Percentiles rank a stretch among this genome's conserved stretches.
Conservation (phyloP, 2,329 filamentous ascomycete genomes). For the Coniella lustricola region DNA sequence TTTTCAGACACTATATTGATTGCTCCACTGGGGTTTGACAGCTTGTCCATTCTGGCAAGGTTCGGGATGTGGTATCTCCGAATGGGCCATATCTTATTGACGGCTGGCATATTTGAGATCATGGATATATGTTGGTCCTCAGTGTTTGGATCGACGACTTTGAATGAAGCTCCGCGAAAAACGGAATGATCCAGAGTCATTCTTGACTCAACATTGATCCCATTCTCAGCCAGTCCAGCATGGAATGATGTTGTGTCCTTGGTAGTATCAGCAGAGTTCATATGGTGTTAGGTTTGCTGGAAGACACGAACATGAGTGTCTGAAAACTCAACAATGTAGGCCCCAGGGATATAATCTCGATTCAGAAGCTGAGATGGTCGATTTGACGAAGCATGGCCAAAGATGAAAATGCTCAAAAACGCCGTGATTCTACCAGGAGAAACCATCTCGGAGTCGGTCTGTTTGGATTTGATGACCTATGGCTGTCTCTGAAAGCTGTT, state of each 20-base stretch:
- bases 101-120: slow-evolving; percentile 20
- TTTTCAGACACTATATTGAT: not conserved
- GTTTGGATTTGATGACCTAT: not conserved
- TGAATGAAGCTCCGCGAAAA: slow-evolving; percentile 21
- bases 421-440: not conserved
- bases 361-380: not conserved
- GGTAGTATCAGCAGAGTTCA: not conserved
- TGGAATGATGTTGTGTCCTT: slow-evolving; percentile 18
- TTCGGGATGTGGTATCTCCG: slow-evolving; percentile 15
- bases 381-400: not conserved
- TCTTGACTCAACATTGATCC: slow-evolving; percentile 14
- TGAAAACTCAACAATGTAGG: slow-evolving; percentile 21
- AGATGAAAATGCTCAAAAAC: not conserved
- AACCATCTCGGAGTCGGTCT: not conserved
- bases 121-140: slow-evolving; percentile 13
- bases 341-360: slow-evolving; percentile 1
- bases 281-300: not conserved
- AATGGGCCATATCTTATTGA: slow-evolving; percentile 27
- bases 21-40: not conserved
- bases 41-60: not conserved
- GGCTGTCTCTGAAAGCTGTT: too few species aligned
- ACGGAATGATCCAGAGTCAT: slow-evolving; percentile 18
- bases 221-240: slow-evolving; percentile 12
- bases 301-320: slow-evolving; percentile 13
- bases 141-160: slow-evolving; percentile 2